Evolutionary conservation across 257 asterid species (phyloP).

Genomic region (Solanum okadae): DNA sequence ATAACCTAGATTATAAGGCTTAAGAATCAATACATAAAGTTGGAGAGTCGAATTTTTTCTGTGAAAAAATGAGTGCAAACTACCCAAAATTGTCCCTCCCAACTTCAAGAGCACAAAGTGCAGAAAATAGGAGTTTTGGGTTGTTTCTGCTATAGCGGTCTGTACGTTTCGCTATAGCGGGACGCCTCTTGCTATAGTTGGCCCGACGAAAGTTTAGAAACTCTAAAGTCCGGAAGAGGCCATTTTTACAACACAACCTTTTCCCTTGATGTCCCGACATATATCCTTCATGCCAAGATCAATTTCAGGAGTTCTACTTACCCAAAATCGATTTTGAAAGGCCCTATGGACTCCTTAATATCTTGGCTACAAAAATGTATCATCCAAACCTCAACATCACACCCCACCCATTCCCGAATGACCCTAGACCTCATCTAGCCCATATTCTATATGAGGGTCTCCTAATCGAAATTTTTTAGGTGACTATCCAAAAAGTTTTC

Average conservation of each 20-base stretch:
- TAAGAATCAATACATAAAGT: no score
- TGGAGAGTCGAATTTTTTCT: no score
- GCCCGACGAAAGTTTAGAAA: background rate
- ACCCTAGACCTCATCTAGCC: background rate
- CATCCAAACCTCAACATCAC: background rate
- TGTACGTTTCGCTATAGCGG: background rate
- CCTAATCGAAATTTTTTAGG: background rate
- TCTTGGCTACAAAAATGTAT: background rate
- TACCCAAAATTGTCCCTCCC: no score
- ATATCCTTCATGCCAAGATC: background rate
- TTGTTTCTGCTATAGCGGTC: no score
- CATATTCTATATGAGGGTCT: background rate
- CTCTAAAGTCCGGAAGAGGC: background rate
- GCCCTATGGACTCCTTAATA: background rate
- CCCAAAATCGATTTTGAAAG: background rate
- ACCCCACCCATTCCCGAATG: background rate
- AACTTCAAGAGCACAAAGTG: no score
- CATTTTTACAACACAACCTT: background rate
- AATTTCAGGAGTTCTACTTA: background rate
- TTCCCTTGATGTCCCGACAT: background rate
- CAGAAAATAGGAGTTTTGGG: no score
- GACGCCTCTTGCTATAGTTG: background rate
- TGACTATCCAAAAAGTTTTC: background rate
- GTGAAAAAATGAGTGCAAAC: no score
- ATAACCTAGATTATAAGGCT: no score